Base-by-base conservation (phyloP, 768 basidiomycete species). In the Amanita thiersii region DNA sequence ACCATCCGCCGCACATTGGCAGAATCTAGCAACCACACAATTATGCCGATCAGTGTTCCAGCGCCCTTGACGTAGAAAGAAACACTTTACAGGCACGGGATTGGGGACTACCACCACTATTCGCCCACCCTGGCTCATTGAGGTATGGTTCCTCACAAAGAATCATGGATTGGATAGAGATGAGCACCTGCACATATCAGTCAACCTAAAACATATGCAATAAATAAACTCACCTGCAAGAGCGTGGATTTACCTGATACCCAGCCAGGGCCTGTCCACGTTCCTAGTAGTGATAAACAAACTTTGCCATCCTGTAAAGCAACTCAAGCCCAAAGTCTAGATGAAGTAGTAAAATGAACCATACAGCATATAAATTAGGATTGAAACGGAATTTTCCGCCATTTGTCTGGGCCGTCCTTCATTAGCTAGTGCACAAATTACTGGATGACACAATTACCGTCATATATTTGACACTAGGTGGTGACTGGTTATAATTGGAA, bases 111-210 rank as follows among this genome's bases (percentile, higher is more conserved):
- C 89, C 89, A 11, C 70, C 77, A 43, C 75, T 73, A 30, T 62
- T 62, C 15, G 86, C 81, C 86, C 86, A 88, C 18, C 85, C 90
- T 14, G 92, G 92, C 57, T 97, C 92, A 50, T 94, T 94, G 46
- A 91, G 60, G 57, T 92, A 94, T 6, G 93, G 88, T 52, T 91
- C 92, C 14, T 94, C 93, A 47, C 86, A 92, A 18, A 96, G 66
- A 50, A 96, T 94, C 87, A 97, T 90, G 11, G 88, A 90, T 65
- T 96, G 93, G 23, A 97, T 93, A 11, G 91, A 93, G 28, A 96
- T 86, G 30, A 97, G 69, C 26, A 93, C 88, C 74, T 94, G 76
- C 75, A 57, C 28, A 77, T 56, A 12, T 72, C 78, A 15, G 71
- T 80, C 19, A 26, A 39, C 5, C 25, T 35, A 28, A 32, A 18